Base-by-base conservation (phyloP, 1,284 basidiomycete species). In the Dichomitus squalens region DNA sequence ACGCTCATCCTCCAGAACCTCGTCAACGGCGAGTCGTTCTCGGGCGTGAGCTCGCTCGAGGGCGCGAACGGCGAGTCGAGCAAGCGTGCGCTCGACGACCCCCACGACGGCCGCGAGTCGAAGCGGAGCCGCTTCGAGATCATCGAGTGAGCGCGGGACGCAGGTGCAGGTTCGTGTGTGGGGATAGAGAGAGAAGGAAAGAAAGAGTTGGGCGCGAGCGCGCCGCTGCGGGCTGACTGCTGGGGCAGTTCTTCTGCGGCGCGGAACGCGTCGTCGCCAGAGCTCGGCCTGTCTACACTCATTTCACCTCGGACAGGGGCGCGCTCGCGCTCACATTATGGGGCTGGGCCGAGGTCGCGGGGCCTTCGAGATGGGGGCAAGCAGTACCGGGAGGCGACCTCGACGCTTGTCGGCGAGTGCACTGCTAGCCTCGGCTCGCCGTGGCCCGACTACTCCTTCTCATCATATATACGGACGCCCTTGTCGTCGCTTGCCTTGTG, bases 41-140 rank as follows among this genome's bases (percentile, higher is more conserved):
- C 71, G 63, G 75, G 73, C 36, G 66, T 76, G 33, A 68, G 73
- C 25, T 64, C 73, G 18, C 58, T 71, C 11, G 71, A 75, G 54
- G 66, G 68, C 57, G 61, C 49, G 34, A 53, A 51, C 34, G 68
- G 60, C 34, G 59, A 58, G 59, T 64, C 65, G 20, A 70, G 73
- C 64, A 82, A 83, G 66, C 70, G 79, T 34, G 67, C 67, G 27
- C 66, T 79, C 57, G 81, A 82, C 23, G 82, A 81, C 25, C 74
- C 74, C 16, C 60, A 65, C 12, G 82, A 83, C 58, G 80, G 76
- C 34, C 75, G 84, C 47, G 80, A 82, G 14, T 75, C 76, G 27
- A 91, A 91, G 74, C 76, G 87, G 41, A 83, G 85, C 63, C 77
- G 88, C 61, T 90, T 91, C 64, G 87, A 90, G 70, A 73, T 87